Evolutionary conservation across 2,329 filamentous ascomycete genomes (phyloP).

Genomic region (Pseudogymnoascus sp.): DNA sequence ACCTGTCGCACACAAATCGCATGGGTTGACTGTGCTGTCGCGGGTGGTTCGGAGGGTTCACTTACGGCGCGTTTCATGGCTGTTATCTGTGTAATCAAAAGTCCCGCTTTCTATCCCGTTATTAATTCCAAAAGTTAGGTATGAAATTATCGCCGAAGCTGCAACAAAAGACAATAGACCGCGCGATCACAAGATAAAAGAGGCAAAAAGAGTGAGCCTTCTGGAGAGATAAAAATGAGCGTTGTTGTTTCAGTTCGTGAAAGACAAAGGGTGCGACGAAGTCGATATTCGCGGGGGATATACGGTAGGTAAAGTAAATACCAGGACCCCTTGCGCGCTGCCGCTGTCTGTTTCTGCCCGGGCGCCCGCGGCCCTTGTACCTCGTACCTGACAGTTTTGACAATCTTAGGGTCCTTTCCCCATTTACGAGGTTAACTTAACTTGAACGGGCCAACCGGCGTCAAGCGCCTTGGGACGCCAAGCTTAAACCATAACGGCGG

Average conservation of each 20-base stretch:
- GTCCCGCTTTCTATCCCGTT: neutral
- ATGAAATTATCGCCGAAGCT: neutral
- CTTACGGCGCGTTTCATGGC: conserved; percentile 7
- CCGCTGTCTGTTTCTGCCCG: neutral
- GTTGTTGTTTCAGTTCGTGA: neutral
- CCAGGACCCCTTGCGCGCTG: neutral
- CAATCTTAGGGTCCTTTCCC: neutral
- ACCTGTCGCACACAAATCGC: neutral
- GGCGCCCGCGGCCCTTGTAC: neutral
- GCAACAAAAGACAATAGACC: neutral
- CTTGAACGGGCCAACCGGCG: neutral
- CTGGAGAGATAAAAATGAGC: neutral
- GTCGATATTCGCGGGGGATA: neutral
- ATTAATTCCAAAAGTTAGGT: neutral
- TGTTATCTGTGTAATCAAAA: neutral
- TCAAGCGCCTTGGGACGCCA: neutral
- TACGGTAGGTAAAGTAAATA: neutral
- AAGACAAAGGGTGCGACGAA: neutral
- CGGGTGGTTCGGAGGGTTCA: neutral
- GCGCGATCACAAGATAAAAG: neutral
- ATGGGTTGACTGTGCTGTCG: neutral
- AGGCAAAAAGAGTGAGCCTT: neutral
- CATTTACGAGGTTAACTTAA: neutral
- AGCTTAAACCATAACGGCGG: neutral
- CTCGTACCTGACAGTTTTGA: neutral